Evolutionary conservation across 2,329 filamentous ascomycete species (phyloP), one percentile per base, ranked within the genome.

Genomic region (Monilinia aucupariae): DNA sequence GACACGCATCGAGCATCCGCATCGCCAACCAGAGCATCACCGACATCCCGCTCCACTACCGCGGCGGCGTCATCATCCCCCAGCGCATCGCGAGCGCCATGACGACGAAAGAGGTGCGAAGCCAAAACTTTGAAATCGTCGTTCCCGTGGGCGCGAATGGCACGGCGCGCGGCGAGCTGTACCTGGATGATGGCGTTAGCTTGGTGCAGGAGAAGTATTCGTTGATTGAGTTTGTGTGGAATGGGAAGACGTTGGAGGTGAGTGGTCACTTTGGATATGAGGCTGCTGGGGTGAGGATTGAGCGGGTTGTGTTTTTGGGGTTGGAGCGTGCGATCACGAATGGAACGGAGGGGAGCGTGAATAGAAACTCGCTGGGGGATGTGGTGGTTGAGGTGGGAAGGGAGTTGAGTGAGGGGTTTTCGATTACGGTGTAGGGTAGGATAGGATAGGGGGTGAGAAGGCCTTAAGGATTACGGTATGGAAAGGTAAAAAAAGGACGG

Each of bases 121-220:
- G 83, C 67, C 78, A 88, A 68, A 79, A 85, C 68, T 93, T 93
- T 76, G 81, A 87, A 72, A 77, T 96, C 58, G 71, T 93, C 43
- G 80, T 96, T 51, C 87, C 90, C 0, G 81, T 89, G 0, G 84
- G 81, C 7, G 71, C 73, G 0, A 77, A 87, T 59, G 88, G 87
- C 3, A 82, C 77, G 8, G 91, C 91, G 0, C 74, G 72, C 1
- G 91, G 91, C 0, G 78, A 80, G 59, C 77, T 94, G 63, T 94
- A 92, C 73, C 76, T 94, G 6, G 91, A 94, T 68, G 90, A 96
- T 65, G 91, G 91, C 10, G 85, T 86, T 64, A 85, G 82, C 32
- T 69, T 92, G 56, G 76, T 82, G 64, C 89, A 89, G 27, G 17
- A 75, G 3, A 73, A 69, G 0, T 83, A 79, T n/a, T 84, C 80